Evolutionary conservation across 2,329 filamentous ascomycete genomes (phyloP).

Genomic region (Teratosphaeria nubilosa): DNA sequence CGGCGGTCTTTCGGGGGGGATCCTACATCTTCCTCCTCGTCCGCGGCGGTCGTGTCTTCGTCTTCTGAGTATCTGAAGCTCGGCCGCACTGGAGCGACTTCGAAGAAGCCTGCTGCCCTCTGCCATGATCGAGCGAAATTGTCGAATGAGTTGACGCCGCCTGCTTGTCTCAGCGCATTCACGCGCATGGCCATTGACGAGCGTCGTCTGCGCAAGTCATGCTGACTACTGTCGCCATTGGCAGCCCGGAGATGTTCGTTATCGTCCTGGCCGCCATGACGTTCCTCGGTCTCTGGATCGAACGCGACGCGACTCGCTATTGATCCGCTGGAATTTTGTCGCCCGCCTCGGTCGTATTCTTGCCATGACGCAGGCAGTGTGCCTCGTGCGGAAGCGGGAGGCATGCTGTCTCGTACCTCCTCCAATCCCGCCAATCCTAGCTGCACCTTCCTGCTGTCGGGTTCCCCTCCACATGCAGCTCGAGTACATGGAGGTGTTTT

Average conservation of each 20-base stretch:
- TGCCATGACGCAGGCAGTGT: slow-evolving; percentile 35
- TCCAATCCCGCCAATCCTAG: not conserved
- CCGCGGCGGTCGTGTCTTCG: slow-evolving; percentile 38
- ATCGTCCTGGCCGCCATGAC: slow-evolving; percentile 10
- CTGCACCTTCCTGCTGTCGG: not conserved
- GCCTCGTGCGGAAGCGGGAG: slow-evolving; percentile 17
- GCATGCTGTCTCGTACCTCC: slow-evolving; percentile 9
- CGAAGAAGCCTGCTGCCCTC: slow-evolving; percentile 76
- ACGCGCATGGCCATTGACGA: slow-evolving; percentile 43
- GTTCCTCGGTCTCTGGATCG: slow-evolving; percentile 17
- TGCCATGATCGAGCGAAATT: slow-evolving; percentile 91
- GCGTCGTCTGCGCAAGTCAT: slow-evolving; percentile 29
- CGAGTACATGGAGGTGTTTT: too few relatives aligned
- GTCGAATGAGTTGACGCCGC: slow-evolving; percentile 86
- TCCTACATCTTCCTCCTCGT: slow-evolving; percentile 11
- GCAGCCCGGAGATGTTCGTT: slow-evolving; percentile 7
- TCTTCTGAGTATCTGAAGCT: slow-evolving; percentile 52
- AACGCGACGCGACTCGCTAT: slow-evolving; percentile 17
- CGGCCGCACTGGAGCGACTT: slow-evolving; percentile 70
- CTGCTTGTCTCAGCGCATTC: slow-evolving; percentile 54
- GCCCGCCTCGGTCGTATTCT: slow-evolving; percentile 33
- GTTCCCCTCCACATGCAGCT: not conserved
- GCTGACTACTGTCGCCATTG: slow-evolving; percentile 8
- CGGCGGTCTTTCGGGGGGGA: slow-evolving; percentile 29
- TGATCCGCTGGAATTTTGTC: slow-evolving; percentile 33